Evolutionary conservation across 805 yeast genomes (phyloP), one percentile per base, ranked within the genome.

Genomic region (Lipomyces kockii): DNA sequence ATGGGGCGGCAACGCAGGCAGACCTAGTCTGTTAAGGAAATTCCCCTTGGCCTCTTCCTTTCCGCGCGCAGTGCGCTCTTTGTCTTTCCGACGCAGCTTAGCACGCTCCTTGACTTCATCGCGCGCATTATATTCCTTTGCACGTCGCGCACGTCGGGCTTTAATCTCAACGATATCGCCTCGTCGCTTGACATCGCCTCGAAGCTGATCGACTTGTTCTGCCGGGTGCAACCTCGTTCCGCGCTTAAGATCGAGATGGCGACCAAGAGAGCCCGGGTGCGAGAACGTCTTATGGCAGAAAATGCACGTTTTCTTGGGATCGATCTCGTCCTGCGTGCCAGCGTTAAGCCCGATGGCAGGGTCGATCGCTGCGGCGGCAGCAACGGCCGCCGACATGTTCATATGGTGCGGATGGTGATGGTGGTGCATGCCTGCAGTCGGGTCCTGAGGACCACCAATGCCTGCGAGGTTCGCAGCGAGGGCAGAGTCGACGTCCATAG

Each of bases 231-330:
- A 63, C 0, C 79, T 73, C 9, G 86, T 81, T 0, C 89, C 90
- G 63, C 84, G 84, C 68, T 85, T 83, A 57, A 80, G 74, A 71
- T 87, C 89, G 55, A 87, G 74, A 74, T 87, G 90, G 46, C 90
- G 78, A 0, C 89, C 89, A 64, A 86, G 77, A 0, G 88, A 84
- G 1, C 89, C 88, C 6, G 86, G 84, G 67, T 85, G 85, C 2
- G 86, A 81, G 74, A 86, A 87, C 0, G 82, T 78, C 65, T 81
- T 79, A 0, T 83, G 83, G 71, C 90, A 87, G 72, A 85, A 86
- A 0, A 79, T 79, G 74, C 89, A 86, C 63, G 78, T 74, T 67
- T 75, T 79, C 72, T 81, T 79, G 43, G 73, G 67, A 60, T 73
- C 74, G 34, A 67, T 52, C 25, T 65, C 69, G 46, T 58, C 67